Conservation (phyloP, 805 yeast species). For the Brettanomyces custersianus region DNA sequence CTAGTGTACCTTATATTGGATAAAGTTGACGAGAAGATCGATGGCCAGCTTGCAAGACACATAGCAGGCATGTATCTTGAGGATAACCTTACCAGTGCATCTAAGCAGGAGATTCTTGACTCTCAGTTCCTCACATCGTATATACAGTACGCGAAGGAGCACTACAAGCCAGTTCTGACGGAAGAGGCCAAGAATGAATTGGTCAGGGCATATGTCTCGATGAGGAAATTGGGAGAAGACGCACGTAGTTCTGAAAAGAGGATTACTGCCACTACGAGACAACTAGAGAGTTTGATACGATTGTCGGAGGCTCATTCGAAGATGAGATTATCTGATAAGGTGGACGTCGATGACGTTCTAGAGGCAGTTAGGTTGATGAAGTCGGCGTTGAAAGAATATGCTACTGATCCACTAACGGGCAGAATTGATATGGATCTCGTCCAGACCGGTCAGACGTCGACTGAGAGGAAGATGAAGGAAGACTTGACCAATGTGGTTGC, state of each 20-base stretch:
- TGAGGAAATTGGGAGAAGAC: constrained; percentile 93
- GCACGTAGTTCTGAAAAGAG: constrained; percentile 77
- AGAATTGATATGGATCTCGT: constrained; percentile 95
- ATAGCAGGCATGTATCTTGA: constrained; percentile 87
- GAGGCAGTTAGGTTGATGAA: constrained; percentile 92
- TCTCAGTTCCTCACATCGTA: constrained; percentile 82
- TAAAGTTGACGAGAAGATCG: constrained; percentile 79
- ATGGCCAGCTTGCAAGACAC: constrained; percentile 82
- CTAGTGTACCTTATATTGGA: constrained; percentile 87
- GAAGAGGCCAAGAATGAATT: constrained; percentile 75
- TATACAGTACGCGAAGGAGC: constrained; percentile 90
- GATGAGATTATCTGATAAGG: constrained; percentile 71
- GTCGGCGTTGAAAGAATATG: constrained; percentile 94
- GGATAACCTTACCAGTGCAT: constrained; percentile 69
- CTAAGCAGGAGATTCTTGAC: constrained; percentile 63
- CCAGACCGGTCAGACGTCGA: constrained; percentile 89
- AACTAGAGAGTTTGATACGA: constrained; percentile 91
- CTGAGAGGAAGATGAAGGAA: constrained; percentile 70
- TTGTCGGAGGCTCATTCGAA: constrained; percentile 95
- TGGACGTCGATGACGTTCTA: constrained; percentile 71
- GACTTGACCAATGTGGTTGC: constrained; percentile 60
- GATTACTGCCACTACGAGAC: constrained; percentile 97
- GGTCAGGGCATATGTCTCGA: constrained; percentile 81
- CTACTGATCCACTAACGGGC: constrained; percentile 96
- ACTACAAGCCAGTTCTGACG: constrained; percentile 70